phyloP scores from a whole-genome alignment of 495 filamentous ascomycete genomes.

The Penicillium subrubescens region DNA sequence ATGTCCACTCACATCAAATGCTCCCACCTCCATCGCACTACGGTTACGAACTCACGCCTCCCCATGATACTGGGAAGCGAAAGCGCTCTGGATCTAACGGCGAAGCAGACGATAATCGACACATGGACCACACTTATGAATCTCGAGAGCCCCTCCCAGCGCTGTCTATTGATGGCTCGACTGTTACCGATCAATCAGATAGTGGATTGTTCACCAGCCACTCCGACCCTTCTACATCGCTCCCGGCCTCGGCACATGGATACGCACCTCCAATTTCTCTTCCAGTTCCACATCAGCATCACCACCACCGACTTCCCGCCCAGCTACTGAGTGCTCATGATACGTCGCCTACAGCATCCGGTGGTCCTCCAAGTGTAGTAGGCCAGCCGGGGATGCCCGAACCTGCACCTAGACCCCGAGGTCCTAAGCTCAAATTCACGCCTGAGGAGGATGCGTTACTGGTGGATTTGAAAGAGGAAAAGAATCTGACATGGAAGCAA shows the following conservation, averaged over 20 bases:
- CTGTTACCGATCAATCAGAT: constrained; percentile 33
- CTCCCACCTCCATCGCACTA: constrained; percentile 37
- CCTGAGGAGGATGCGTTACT: constrained; percentile 83
- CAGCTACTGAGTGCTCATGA: constrained; percentile 29
- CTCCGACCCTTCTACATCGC: constrained; percentile 30
- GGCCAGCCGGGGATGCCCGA: constrained; percentile 81
- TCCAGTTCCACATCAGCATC: constrained; percentile 56
- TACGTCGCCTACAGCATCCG: constrained; percentile 28
- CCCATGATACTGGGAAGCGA: constrained; percentile 37
- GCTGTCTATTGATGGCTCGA: constrained; percentile 31
- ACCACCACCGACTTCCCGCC: constrained; percentile 73
- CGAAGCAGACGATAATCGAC: constrained; percentile 21
- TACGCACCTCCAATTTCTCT: constrained; percentile 30
- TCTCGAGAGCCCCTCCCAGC: constrained; percentile 31
- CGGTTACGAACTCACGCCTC: constrained; percentile 32
- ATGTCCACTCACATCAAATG: constrained; percentile 37
- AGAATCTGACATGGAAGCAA: constrained; percentile 92
- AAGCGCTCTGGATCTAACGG: constrained; percentile 33
- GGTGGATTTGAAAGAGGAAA: constrained; percentile 88
- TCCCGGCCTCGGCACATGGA: constrained; percentile 30
- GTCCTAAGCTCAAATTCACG: constrained; percentile 88
- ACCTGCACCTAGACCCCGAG: constrained; percentile 72
- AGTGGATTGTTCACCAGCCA: constrained; percentile 35
- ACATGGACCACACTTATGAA: constrained; percentile 12
- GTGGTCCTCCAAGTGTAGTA: constrained; percentile 65